Conservation (phyloP, 2,329 filamentous ascomycete genomes). For the Trichoderma simmonsii region DNA sequence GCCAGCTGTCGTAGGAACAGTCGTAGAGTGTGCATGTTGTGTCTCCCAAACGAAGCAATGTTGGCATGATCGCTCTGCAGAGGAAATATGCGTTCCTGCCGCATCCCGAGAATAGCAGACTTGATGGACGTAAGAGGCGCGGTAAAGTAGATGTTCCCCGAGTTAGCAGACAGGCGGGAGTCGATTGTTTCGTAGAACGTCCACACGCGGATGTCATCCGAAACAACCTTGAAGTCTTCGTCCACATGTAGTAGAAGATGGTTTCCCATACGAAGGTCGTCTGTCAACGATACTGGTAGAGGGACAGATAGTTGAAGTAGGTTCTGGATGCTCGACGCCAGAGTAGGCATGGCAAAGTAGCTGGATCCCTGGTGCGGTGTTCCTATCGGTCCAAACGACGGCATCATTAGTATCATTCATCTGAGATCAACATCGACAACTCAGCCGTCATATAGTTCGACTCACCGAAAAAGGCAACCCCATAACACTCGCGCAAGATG, state of each 20-base stretch:
- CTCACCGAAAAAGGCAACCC: conserved; percentile 58
- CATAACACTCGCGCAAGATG: conserved; percentile 56
- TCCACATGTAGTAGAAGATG: conserved; percentile 47
- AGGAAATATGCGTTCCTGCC: conserved; percentile 51
- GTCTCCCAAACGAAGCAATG: conserved; percentile 51
- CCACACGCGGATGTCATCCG: conserved; percentile 59
- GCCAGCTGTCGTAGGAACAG: conserved; percentile 38
- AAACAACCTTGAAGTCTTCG: conserved; percentile 54
- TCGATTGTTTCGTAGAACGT: conserved; percentile 62
- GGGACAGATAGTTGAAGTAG: conserved; percentile 51
- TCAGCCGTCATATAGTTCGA: conserved; percentile 16
- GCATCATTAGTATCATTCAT: not conserved
- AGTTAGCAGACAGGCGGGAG: conserved; percentile 50
- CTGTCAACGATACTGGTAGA: conserved; percentile 48
- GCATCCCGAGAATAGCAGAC: conserved; percentile 49
- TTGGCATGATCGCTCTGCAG: conserved; percentile 54
- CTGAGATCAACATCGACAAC: conserved; percentile 9
- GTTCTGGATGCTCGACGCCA: conserved; percentile 52
- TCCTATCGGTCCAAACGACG: conserved; percentile 32
- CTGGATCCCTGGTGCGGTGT: conserved; percentile 62
- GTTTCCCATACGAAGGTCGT: conserved; percentile 50
- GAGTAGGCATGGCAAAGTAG: conserved; percentile 56
- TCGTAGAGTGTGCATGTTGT: conserved; percentile 48
- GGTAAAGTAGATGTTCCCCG: conserved; percentile 53
- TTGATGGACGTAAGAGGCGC: conserved; percentile 59